Evolutionary conservation across 2,329 filamentous ascomycete genomes (phyloP), one percentile per base, ranked within the genome.

Genomic region (Aspergillus glaucus): DNA sequence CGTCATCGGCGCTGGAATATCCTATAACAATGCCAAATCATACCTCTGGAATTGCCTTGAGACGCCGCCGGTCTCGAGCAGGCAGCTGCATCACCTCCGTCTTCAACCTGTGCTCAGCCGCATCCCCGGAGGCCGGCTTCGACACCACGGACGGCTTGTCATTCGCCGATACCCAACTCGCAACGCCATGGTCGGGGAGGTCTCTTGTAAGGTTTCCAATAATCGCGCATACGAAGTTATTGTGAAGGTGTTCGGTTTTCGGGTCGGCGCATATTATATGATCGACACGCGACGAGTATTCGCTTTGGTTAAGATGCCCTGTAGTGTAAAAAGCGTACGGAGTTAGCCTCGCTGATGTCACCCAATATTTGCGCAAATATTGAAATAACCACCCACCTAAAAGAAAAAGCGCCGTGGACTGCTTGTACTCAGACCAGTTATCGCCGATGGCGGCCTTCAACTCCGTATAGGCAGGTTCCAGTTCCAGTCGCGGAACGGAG

Each of bases 21-120:
- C 12, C 34, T 21, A 17, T n/a, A 32, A 17, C 1, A n/a, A 6
- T 36, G 22, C n/a, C 15, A 43, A 3, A 15, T 44, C 67, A 50
- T 66, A 76, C 75, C 57, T 79, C 73, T 45, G 73, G 69, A 50
- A 79, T 75, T 10, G 66, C 74, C 63, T 82, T 82, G 45, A 82
- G 65, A 49, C 82, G 71, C 56, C 80, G 75, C 52, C 82, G 69
- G 61, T 85, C 82, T 51, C 81, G 67, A 2, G 80, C 73, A 43
- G 77, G 79, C 41, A 85, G 62, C 48, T 78, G 75, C 81, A 85
- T 85, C 12, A 84, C 75, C 67, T 85, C 82, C 24, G 75, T 75
- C 67, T 84, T 85, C 44, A 84, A 65, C 54, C 81, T 67, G 63
- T 84, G 81, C 62, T 85, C 81, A 39, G 77, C 76, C 47, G 78